These are phyloP conservation scores for Globisporangium apiculatum DNA, from an alignment of 352 stramenopile genomes.

Conservation along the genomic window DNA sequence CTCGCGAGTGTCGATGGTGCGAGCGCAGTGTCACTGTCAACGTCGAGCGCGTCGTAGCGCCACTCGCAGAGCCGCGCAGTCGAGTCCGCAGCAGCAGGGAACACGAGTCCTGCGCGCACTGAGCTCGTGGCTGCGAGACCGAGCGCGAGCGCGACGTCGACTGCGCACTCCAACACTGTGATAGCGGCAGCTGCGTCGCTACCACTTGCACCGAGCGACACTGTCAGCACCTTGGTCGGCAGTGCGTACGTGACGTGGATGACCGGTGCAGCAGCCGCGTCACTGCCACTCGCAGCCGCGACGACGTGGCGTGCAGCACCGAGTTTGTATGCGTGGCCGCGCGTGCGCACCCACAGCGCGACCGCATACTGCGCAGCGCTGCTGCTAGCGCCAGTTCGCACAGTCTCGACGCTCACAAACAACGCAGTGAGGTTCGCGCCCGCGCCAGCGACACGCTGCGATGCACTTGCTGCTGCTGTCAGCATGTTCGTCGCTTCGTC, in stretches of 20 bases:
- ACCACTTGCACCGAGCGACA: conserved; percentile 29
- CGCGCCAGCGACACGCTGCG: neutral
- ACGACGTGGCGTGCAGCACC: conserved; percentile 26
- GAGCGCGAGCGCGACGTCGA: conserved; percentile 50
- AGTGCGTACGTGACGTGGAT: conserved; percentile 38
- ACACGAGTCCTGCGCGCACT: conserved; percentile 40
- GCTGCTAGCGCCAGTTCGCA: conserved; percentile 1
- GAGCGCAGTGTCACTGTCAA: conserved; percentile 9
- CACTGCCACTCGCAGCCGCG: conserved; percentile 1
- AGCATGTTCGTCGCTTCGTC: conserved; percentile 19
- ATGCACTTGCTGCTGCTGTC: neutral
- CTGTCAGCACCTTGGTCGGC: conserved; percentile 29
- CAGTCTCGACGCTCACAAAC: conserved; percentile 22
- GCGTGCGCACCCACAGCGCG: conserved; percentile 34
- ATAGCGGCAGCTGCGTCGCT: no score
- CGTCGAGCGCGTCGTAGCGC: conserved; percentile 19
- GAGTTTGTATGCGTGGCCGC: conserved; percentile 28
- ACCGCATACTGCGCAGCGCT: conserved; percentile 23
- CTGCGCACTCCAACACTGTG: conserved; percentile 40
- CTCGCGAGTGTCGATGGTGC: conserved; percentile 19
- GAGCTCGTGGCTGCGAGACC: conserved; percentile 19
- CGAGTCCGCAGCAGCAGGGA: conserved; percentile 14
- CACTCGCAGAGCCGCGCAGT: conserved; percentile 22
- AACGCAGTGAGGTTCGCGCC: conserved; percentile 26
- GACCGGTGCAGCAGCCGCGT: conserved; percentile 1